Evolutionary conservation across 768 basidiomycete genomes (phyloP), one percentile per base, ranked within the genome.

Genomic region (Pleurotus sapidus): DNA sequence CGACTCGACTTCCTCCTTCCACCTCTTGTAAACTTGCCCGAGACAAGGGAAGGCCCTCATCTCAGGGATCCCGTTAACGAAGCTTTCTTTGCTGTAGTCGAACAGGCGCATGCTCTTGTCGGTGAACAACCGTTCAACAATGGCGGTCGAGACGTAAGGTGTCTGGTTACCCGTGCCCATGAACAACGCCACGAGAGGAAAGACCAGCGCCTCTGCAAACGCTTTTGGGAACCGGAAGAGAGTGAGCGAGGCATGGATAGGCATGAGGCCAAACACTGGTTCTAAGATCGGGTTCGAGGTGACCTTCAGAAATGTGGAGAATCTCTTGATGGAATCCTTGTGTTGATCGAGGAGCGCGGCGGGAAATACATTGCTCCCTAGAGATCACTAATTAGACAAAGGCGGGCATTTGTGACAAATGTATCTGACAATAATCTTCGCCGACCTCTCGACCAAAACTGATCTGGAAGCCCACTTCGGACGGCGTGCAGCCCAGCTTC

Each of bases 111-210:
- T 69, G 55, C 68, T 70, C 12, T 66, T 67, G 50, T 72, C 69
- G 67, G 70, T 72, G 53, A 70, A 72, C 24, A 72, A 67, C 34
- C 70, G 67, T 39, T 68, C 69, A 8, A 70, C 59, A 17, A 70
- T 72, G 8, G 69, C 68, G 5, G 65, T 70, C 12, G 69, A 70
- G 25, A 72, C 67, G 60, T 67, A 72, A 34, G 70, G 69, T 3
- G 69, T 72, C 43, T 72, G 70, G 20, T 72, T 72, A 12, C 70
- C 69, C 27, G 70, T 69, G 25, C 69, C 70, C 57, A 72, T 70
- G 57, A 72, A 72, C 46, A 70, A 61, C 14, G 68, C 69, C 25
- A 68, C 66, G 11, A 70, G 64, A 9, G 70, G 69, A 56, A 67
- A 70, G 8, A 72, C 66, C 34, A 72, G 65, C 20, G 64, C 63